A percentile compares a stretch with the other conserved stretches of the same genome.
Conservation (phyloP, 164 flowering plant species). For the Aristolochia californica region DNA sequence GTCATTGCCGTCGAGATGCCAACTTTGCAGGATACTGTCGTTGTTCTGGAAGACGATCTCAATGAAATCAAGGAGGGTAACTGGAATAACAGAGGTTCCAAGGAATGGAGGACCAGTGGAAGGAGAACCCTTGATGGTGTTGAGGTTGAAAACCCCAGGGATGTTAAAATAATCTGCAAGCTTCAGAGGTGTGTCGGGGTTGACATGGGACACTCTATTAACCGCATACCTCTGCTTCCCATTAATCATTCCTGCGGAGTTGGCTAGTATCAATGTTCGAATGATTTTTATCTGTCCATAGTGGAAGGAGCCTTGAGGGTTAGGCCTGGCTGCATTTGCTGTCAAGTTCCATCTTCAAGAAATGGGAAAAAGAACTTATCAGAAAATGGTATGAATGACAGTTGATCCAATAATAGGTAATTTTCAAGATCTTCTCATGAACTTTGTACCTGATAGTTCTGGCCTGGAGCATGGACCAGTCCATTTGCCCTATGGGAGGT, state of each 20-base stretch:
- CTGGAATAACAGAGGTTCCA: slow-evolving; percentile 36
- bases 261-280: slow-evolving; percentile 31
- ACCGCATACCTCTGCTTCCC: slow-evolving; percentile 47
- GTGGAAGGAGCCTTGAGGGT: slow-evolving; percentile 57
- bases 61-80: slow-evolving; percentile 36
- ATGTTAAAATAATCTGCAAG: slow-evolving; percentile 63
- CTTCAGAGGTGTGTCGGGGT: slow-evolving; percentile 57
- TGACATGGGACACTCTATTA: slow-evolving; percentile 40
- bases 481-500: slow-evolving; percentile 23
- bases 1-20: slow-evolving; percentile 57
- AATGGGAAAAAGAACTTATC: background rate
- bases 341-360: slow-evolving; percentile 43
- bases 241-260: slow-evolving; percentile 26
- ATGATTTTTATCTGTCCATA: slow-evolving; percentile 34
- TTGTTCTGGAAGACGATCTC: slow-evolving; percentile 74
- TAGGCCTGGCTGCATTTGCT: slow-evolving; percentile 55
- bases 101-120: slow-evolving; percentile 19
- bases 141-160: slow-evolving; percentile 39
- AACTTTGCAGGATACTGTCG: slow-evolving; percentile 48
- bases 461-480: slow-evolving; percentile 45
- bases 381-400: background rate
- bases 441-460: slow-evolving; percentile 32
- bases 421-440: background rate
- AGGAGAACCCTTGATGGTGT: slow-evolving; percentile 29
- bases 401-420: background rate